Evolutionary conservation across 2,329 filamentous ascomycete species (phyloP).

Genomic region (Aspergillus fijiensis): DNA sequence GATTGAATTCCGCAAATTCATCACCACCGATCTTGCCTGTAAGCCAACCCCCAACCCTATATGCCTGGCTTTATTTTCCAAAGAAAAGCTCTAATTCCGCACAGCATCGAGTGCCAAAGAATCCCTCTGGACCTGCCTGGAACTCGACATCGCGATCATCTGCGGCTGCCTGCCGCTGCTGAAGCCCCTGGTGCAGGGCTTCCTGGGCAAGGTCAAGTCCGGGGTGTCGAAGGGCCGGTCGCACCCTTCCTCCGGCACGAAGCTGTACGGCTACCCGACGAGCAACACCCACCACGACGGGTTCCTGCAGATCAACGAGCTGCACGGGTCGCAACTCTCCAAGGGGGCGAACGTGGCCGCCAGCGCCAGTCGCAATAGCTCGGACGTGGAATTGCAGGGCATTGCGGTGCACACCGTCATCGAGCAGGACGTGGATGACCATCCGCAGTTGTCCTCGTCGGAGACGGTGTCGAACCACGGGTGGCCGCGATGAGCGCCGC

Average conservation of each 20-base stretch:
- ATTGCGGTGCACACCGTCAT: conserved; percentile 11
- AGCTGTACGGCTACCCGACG: conserved; percentile 5
- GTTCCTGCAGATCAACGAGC: conserved; percentile 11
- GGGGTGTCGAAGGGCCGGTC: conserved; percentile 10
- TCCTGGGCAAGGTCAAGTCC: conserved; percentile 10
- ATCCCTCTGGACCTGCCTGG: conserved; percentile 23
- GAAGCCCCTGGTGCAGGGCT: conserved; percentile 17
- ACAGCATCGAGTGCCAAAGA: conserved; percentile 23
- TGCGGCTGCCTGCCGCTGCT: conserved; percentile 22
- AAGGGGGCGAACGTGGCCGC: background rate
- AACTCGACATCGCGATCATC: conserved; percentile 23
- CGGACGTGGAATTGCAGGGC: conserved; percentile 8
- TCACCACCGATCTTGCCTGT: conserved; percentile 13
- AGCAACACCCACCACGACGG: conserved; percentile 7
- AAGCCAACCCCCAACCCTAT: background rate
- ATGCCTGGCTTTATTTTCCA: no score
- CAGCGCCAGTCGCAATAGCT: background rate
- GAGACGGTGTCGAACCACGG: background rate
- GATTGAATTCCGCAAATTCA: conserved; percentile 15
- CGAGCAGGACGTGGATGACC: conserved; percentile 1
- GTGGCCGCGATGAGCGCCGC: background rate
- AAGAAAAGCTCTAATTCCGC: no score
- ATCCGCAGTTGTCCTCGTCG: background rate
- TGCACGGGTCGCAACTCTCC: background rate
- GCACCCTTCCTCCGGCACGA: conserved; percentile 1